Evolutionary conservation across 345 rosid genomes (phyloP), one percentile per base, ranked within the genome.

Genomic region (Hibiscus syriacus): DNA sequence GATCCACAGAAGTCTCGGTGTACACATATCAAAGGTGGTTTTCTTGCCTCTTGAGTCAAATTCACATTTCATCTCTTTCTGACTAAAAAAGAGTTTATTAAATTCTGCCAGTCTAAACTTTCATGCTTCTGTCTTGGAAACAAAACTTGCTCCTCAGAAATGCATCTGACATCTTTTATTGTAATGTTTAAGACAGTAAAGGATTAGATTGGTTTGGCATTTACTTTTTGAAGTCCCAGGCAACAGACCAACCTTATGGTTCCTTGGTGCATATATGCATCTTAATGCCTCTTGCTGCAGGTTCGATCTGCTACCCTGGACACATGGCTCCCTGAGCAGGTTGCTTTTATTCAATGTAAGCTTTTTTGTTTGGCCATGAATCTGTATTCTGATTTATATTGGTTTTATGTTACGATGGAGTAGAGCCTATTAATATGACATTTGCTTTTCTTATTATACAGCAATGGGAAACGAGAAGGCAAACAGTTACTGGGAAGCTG

Each of bases 261-360:
- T 41, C 6, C 7, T 13, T 26, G 25, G 50, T 23, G 11, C 2
- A 14, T 38, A 38, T 38, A 8, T 38, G 41, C 13, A 38, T 38
- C 41, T n/a, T n/a, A n/a, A n/a, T n/a, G n/a, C n/a, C n/a, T n/a
- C n/a, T 50, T 67, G 39, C 9, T 73, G 62, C 79, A 94, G 99
- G 99, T 94, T 64, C 87, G 98, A 77, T 94, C 99, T 82, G 95
- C 95, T 70, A 90, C 98, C 60, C 73, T 93, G 77, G 98, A 93
- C 79, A 90, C 96, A 75, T 93, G 98, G 98, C 97, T 93, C 38
- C 97, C 98, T 0, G 98, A 90, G 81, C 98, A 93, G 80, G 96
- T 93, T 79, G 84, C 94, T 62, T 89, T 84, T 72, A 84, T 89
- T 68, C 97, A 93, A 64, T 82, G 98, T 89, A 78, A 79, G 96